Base-by-base conservation (phyloP, 257 asterid genomes). In the Solanum tarapatanum region DNA sequence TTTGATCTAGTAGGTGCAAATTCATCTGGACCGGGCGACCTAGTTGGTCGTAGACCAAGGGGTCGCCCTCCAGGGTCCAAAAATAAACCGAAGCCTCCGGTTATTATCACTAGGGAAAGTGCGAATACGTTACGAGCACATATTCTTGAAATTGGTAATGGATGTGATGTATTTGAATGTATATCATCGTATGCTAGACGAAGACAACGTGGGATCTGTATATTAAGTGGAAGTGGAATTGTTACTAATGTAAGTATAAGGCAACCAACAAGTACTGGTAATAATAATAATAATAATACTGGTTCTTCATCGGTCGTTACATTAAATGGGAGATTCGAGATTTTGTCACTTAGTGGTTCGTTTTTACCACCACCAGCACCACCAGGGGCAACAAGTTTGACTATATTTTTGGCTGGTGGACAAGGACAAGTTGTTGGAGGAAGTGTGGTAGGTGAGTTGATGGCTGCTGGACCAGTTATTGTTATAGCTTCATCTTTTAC, bases 361-460 rank as follows among this genome's bases (percentile, higher is more conserved):
- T 92, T 93, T 37, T 86, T 93, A n/a, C 95, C 95, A 0, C 94
- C 95, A 8, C 95, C 95, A 6, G 95, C 95, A 1, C 95, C 95
- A 0, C 94, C 95, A 0, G 95, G 94, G 0, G 95, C 95, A 2
- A 93, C 95, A 0, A 93, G 93, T 51, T 88, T 93, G 90, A 93
- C 93, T 4, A 89, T 93, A 28, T 92, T 88, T 51, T 86, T 93
- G 16, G 93, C 93, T 26, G 94, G 94, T 2, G 95, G 94, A 4
- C 94, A 93, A 87, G 95, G 95, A 4, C 95, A 93, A 86, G 94
- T 93, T 11, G 93, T 93, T 19, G 96, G 96, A 23, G 96, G 96
- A 6, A 93, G 90, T 77, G 96, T 93, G 16, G 93, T 93, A 48
- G 96, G 96, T 7, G 93, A 92, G 86, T 85, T 93, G 88, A 91